A percentile compares a stretch with the other conserved stretches of the same genome.
Conservation (phyloP, 371 early-diverging fungal genomes). For the Lichtheimia ornata region DNA sequence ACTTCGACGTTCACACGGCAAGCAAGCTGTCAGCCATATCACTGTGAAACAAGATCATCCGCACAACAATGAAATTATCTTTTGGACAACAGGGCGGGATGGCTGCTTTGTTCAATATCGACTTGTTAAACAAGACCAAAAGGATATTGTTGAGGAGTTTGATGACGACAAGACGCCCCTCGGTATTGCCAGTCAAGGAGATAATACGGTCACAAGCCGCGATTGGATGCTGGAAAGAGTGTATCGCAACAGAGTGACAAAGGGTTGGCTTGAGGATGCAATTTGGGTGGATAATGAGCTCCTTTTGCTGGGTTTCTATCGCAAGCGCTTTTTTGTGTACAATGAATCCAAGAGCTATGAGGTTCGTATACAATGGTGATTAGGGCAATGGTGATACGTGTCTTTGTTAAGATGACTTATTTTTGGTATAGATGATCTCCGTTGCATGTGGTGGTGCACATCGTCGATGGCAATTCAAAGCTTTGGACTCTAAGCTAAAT, state of each 20-base stretch:
- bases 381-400: not conserved
- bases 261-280: conserved; percentile 70
- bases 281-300: conserved; percentile 58
- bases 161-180: conserved; percentile 23
- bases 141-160: not conserved
- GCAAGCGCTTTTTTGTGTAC: conserved; percentile 71
- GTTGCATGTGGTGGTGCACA: conserved; percentile 66
- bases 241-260: conserved; percentile 68
- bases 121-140: conserved; percentile 27
- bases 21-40: conserved; percentile 58
- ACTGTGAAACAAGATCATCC: conserved; percentile 25
- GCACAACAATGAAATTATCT: conserved; percentile 30
- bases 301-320: conserved; percentile 69
- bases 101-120: conserved; percentile 67
- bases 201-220: conserved; percentile 25
- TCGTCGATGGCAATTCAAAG: conserved; percentile 57
- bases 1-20: conserved; percentile 44
- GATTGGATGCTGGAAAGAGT: conserved; percentile 54
- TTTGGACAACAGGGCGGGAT: conserved; percentile 74
- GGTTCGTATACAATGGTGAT: conserved; percentile 18
- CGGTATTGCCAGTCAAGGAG: conserved; percentile 41
- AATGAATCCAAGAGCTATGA: conserved; percentile 72
- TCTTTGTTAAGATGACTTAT: not conserved
- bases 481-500: conserved; percentile 49
- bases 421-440: conserved; percentile 38